Evolutionary conservation across 257 asterid genomes (phyloP), one percentile per base, ranked within the genome.

Genomic region (Solanum bulbocastanum): DNA sequence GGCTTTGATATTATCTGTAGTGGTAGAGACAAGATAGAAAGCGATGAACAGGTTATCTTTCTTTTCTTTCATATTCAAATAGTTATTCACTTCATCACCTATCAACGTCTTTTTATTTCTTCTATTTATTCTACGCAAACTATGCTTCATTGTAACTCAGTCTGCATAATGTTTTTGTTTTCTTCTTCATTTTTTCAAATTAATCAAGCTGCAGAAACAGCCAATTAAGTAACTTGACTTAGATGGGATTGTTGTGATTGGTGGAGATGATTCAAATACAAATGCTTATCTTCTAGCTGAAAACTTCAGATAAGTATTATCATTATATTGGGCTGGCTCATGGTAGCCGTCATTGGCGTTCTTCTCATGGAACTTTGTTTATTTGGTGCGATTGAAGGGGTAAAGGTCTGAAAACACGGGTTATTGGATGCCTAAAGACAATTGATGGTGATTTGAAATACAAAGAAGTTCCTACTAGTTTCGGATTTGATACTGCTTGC

Each of bases 401-500:
- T 78, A 96, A 93, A 66, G 95, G 95, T 25, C 49, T 98, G 95
- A 98, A 96, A 93, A 91, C 99, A 39, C 94, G 92, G 66, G 99
- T 98, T 60, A 93, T 98, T 89, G 99, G 99, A 91, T 98, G 99
- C 85, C 99, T 99, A 12, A 98, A 98, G 93, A 98, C 99, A 88
- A 98, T 98, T 78, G 99, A 98, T 86, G 99, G 99, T 89, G 99
- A 98, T 92, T 94, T 96, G 88, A 98, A 98, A 91, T 89, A 94
- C 93, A 95, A 93, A 89, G 99, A 98, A 92, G 99, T 98, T 83
- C 99, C 99, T 84, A 83, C 92, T 84, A 98, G 99, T 92, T 98
- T 98, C 86, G 99, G 99, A 32, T 98, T 98, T 89, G 99, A 98
- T 86, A 98, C 99, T 72, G 99, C 99, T 78, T 98, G 99, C 99